These are phyloP conservation scores for Cydonia oblonga DNA, from an alignment of 331 rosid genomes.

Conservation along the genomic window DNA sequence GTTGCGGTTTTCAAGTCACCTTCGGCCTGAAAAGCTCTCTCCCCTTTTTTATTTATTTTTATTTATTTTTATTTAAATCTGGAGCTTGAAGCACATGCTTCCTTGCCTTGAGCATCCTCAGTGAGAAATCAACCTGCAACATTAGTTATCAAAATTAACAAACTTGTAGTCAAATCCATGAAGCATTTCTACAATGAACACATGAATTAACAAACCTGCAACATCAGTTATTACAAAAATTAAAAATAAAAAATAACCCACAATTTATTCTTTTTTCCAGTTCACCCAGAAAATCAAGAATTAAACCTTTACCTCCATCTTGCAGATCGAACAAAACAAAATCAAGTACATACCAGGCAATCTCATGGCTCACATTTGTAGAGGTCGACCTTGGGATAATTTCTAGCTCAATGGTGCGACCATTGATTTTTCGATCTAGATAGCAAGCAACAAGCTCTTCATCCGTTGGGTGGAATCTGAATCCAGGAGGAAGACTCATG, in stretches of 20 bases:
- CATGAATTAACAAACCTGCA: neutral
- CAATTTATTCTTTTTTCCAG: neutral
- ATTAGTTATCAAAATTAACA: neutral
- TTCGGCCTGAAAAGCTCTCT: no score
- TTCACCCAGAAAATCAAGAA: no score
- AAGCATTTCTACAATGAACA: neutral
- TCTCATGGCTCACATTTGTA: slow-evolving; percentile 99
- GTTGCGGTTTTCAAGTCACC: no score
- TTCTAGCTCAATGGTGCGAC: slow-evolving; percentile 81
- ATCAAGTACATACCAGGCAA: slow-evolving; percentile 53
- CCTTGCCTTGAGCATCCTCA: slow-evolving; percentile 69
- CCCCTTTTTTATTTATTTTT: no score
- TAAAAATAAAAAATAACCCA: neutral
- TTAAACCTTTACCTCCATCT: no score
- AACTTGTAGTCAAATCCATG: neutral
- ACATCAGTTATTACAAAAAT: no score
- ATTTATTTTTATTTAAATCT: no score
- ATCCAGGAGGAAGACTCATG: slow-evolving; percentile 95
- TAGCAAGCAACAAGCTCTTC: slow-evolving; percentile 98
- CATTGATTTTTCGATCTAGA: slow-evolving; percentile 74
- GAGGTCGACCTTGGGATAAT: slow-evolving; percentile 89
- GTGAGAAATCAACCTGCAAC: slow-evolving; percentile 62
- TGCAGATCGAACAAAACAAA: neutral
- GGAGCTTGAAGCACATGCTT: slow-evolving; percentile 79
- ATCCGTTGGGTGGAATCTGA: slow-evolving; percentile 94